These are phyloP conservation scores for Chlorella sp. DNA, from an alignment of 139 green algal genomes.

Conservation along the genomic window DNA sequence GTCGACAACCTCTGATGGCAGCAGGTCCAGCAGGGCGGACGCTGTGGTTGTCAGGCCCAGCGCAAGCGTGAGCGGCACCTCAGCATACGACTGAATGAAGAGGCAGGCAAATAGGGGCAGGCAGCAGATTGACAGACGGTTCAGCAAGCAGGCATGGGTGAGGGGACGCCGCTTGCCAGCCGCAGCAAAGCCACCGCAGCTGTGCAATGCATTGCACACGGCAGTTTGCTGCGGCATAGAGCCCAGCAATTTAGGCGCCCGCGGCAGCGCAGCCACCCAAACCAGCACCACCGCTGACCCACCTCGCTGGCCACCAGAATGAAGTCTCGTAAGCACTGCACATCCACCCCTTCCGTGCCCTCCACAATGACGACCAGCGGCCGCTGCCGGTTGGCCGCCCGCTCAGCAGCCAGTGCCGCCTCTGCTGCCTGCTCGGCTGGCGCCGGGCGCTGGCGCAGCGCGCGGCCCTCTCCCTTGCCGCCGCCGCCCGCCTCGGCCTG, in stretches of 20 bases:
- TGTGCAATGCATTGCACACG: too few species aligned
- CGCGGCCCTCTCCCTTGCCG: not conserved
- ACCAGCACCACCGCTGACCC: not conserved
- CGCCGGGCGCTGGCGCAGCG: not conserved
- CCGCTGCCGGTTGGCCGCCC: not conserved
- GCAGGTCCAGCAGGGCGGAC: conserved; percentile 41
- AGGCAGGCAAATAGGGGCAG: too few species aligned
- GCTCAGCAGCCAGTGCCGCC: not conserved
- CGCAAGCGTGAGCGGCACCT: conserved; percentile 57
- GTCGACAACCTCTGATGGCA: conserved; percentile 36
- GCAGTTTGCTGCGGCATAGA: too few species aligned
- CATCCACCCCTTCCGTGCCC: conserved; percentile 45
- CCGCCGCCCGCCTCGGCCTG: not conserved
- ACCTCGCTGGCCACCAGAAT: conserved; percentile 53
- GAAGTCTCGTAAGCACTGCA: conserved; percentile 47
- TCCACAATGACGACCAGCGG: conserved; percentile 68
- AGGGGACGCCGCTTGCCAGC: too few species aligned
- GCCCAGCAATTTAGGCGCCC: too few species aligned
- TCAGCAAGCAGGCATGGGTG: too few species aligned
- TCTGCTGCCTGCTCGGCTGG: not conserved
- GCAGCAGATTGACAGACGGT: too few species aligned
- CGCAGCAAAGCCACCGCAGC: too few species aligned
- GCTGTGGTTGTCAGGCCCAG: conserved; percentile 59
- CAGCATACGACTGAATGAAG: conserved; percentile 24
- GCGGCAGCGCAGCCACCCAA: too few species aligned